Evolutionary conservation across 305 asterid species (phyloP).

Genomic region (Ruellia speciosa): DNA sequence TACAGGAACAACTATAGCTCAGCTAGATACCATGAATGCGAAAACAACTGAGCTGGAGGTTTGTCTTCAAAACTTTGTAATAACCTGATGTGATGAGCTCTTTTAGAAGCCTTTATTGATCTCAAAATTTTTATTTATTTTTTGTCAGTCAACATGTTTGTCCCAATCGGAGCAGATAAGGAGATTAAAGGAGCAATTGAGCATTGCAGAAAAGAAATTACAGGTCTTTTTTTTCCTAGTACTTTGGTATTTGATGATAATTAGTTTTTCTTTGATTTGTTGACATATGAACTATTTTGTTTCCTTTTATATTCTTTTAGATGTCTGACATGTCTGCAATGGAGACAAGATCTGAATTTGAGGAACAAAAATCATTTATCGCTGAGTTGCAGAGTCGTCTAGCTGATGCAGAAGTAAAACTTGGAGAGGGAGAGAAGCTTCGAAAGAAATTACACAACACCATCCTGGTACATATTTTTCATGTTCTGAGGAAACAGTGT

Average conservation of each 20-base stretch:
- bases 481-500: not conserved
- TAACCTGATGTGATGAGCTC: conserved; percentile 11
- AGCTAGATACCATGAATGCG: conserved; percentile 39
- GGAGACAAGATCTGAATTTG: conserved; percentile 63
- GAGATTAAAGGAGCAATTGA: conserved; percentile 59
- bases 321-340: conserved; percentile 58
- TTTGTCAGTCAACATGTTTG: conserved; percentile 50
- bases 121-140: conserved; percentile 6
- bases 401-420: conserved; percentile 65
- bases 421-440: conserved; percentile 70
- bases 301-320: conserved; percentile 25
- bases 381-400: conserved; percentile 52
- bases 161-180: conserved; percentile 62
- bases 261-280: not conserved
- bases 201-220: conserved; percentile 55
- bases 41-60: conserved; percentile 72
- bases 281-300: not conserved
- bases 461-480: conserved; percentile 45
- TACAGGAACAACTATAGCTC: conserved; percentile 47
- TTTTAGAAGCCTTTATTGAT: not conserved
- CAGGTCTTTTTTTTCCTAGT: conserved; percentile 33
- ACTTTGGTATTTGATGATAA: not conserved
- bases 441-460: conserved; percentile 87
- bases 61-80: conserved; percentile 9
- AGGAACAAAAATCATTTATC: conserved; percentile 47